These are phyloP conservation scores for Cicer arietinum DNA, from an alignment of 306 rosid genomes.

Conservation along the genomic window DNA sequence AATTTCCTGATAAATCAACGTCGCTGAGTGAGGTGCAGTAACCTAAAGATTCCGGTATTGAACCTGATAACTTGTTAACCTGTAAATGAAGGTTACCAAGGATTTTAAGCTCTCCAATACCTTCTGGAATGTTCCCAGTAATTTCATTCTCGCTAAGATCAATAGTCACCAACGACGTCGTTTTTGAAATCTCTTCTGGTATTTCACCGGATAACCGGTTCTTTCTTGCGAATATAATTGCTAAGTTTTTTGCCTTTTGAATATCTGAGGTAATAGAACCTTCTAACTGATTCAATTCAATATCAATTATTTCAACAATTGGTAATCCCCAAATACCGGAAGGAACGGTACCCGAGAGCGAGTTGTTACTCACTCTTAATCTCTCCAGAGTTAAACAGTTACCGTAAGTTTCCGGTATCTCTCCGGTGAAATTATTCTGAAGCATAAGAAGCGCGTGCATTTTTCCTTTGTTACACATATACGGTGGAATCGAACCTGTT, in stretches of 20 bases:
- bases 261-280: conserved; percentile 70
- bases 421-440: conserved; percentile 83
- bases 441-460: conserved; percentile 58
- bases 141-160: conserved; percentile 65
- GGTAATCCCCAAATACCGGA: conserved; percentile 84
- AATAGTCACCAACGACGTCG: conserved; percentile 57
- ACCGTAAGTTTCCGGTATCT: conserved; percentile 67
- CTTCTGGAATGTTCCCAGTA: conserved; percentile 61
- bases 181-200: conserved; percentile 64
- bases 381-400: conserved; percentile 59
- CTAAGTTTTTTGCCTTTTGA: conserved; percentile 59
- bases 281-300: conserved; percentile 58
- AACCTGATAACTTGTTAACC: conserved; percentile 60
- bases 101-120: conserved; percentile 61
- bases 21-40: conserved; percentile 57
- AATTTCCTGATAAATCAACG: conserved; percentile 65
- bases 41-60: conserved; percentile 70
- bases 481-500: conserved; percentile 79
- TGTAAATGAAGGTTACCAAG: conserved; percentile 63
- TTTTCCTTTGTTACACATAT: conserved; percentile 76
- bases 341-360: conserved; percentile 74
- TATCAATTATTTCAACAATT: conserved; percentile 57
- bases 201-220: conserved; percentile 71
- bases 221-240: conserved; percentile 45
- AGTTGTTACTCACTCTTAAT: conserved; percentile 74